These are phyloP conservation scores for Colletotrichum chrysophilum DNA, from an alignment of 2,329 filamentous ascomycete species.

Conservation along the genomic window DNA sequence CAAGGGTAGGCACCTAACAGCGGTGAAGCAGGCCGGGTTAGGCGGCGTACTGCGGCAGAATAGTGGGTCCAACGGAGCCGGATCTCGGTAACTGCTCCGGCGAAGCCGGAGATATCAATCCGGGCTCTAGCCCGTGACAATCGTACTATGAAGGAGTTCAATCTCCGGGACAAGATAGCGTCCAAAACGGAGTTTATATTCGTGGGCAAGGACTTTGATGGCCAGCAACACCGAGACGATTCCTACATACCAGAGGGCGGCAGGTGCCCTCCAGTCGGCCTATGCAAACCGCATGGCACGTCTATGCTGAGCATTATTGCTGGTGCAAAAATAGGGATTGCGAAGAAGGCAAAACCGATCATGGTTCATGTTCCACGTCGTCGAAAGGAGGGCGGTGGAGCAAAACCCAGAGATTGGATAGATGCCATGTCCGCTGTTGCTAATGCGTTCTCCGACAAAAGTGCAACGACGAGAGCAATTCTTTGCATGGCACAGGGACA, in stretches of 20 bases:
- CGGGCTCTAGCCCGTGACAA: too few species aligned
- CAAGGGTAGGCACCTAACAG: too few species aligned
- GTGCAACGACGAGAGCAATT: background rate
- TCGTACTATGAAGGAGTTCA: too few species aligned
- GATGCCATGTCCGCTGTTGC: background rate
- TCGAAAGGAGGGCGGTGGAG: fast-evolving
- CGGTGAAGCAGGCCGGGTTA: too few species aligned
- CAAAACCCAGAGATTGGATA: background rate
- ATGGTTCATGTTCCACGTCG: background rate
- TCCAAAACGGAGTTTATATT: background rate
- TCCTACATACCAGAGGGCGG: background rate
- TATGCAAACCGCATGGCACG: background rate
- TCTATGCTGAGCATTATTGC: background rate
- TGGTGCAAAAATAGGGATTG: background rate
- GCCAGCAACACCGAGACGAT: background rate
- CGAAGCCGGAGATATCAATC: too few species aligned
- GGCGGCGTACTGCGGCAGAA: too few species aligned
- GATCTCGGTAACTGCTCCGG: too few species aligned
- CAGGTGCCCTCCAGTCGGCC: background rate
- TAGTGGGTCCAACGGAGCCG: too few species aligned
- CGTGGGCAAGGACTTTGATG: background rate
- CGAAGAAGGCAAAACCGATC: background rate
- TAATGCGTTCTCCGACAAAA: fast-evolving
- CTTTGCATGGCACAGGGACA: background rate
- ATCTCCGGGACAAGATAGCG: background rate